A percentile compares a stretch with the other conserved stretches of the same genome.
phyloP scores from a whole-genome alignment of 106 monocot species.

The Dendrobium huoshanense region DNA sequence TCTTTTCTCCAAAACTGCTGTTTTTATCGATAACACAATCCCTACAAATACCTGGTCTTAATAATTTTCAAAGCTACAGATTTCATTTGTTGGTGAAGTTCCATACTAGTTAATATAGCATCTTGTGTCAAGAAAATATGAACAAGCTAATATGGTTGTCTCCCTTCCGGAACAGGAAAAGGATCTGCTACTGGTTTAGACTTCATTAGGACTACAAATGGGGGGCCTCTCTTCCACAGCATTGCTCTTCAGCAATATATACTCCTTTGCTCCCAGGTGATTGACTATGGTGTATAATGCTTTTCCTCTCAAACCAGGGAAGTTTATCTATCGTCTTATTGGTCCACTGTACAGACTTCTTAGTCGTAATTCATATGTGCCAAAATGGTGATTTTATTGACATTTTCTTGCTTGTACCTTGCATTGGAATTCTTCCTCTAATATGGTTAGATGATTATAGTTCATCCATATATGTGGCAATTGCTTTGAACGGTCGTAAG shows the following conservation, averaged over 20 bases:
- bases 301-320: background rate
- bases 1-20: background rate
- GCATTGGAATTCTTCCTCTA: no score
- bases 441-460: no score
- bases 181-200: conserved; percentile 46
- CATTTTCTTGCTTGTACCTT: no score
- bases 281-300: background rate
- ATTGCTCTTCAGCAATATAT: conserved; percentile 91
- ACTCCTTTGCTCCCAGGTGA: conserved; percentile 88
- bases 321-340: no score
- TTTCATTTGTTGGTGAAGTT: no score
- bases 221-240: conserved; percentile 72
- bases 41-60: background rate
- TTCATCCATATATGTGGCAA: no score
- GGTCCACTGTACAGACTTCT: no score
- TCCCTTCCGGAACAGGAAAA: conserved; percentile 30
- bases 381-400: no score
- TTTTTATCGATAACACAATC: background rate
- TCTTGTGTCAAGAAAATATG: background rate
- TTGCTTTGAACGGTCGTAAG: no score
- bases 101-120: background rate
- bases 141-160: background rate
- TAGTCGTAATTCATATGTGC: no score
- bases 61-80: no score
- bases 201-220: conserved; percentile 43